phyloP scores from a whole-genome alignment of 441 rosid species.

The Cnidoscolus chayamansa region DNA sequence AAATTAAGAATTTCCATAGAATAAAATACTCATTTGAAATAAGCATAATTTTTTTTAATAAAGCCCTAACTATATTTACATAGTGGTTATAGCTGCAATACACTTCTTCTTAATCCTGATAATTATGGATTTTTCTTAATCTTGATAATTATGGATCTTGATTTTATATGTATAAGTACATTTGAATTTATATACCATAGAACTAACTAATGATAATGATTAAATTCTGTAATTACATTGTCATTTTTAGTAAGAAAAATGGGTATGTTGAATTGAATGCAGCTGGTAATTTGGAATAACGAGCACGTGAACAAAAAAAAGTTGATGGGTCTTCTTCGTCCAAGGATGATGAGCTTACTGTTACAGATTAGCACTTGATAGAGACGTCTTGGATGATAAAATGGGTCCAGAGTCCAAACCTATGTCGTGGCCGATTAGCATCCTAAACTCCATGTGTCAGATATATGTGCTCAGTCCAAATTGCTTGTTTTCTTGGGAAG shows the following conservation, averaged over 20 bases:
- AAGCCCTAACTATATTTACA: neutral
- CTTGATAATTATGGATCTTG: too few species aligned
- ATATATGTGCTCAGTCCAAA: neutral
- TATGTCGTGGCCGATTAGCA: slow-evolving; percentile 5
- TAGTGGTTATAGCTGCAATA: neutral
- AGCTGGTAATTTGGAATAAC: neutral
- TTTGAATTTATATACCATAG: too few species aligned
- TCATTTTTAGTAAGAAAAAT: neutral
- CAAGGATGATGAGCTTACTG: neutral
- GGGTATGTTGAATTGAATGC: neutral
- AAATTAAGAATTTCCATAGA: neutral
- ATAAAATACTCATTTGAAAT: neutral
- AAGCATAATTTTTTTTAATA: neutral
- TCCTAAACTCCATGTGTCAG: slow-evolving; percentile 5
- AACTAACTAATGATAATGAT: too few species aligned
- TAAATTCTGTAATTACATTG: too few species aligned
- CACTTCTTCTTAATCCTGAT: too few species aligned
- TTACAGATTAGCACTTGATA: neutral
- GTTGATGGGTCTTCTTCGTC: neutral
- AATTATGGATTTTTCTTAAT: too few species aligned
- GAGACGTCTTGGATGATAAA: too few species aligned
- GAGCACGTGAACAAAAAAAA: neutral
- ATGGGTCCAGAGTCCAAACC: neutral
- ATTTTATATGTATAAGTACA: too few species aligned
- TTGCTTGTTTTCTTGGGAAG: slow-evolving; percentile 25